A percentile compares a stretch with the other conserved stretches of the same genome.
phyloP scores from a whole-genome alignment of 164 flowering plant species.

The Tetrastigma voinierianum region DNA sequence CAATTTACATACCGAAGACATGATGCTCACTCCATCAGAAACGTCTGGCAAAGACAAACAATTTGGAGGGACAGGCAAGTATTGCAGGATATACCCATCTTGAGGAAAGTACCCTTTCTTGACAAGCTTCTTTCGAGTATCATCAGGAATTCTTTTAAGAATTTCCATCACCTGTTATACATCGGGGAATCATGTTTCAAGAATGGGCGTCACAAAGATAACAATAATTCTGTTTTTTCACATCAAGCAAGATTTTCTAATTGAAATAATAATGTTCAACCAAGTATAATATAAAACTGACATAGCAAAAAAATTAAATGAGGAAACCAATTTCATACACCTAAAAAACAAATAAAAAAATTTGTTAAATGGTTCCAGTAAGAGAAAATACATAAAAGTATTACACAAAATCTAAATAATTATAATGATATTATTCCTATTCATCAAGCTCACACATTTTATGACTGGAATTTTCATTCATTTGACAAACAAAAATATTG shows the following conservation, averaged over 20 bases:
- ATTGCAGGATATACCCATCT: conserved; percentile 67
- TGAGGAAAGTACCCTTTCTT: conserved; percentile 74
- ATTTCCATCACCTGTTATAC: conserved; percentile 66
- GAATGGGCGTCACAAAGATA: background rate
- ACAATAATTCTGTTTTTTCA: background rate
- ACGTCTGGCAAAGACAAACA: conserved; percentile 90
- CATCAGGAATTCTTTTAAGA: conserved; percentile 58
- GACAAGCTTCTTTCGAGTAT: conserved; percentile 60
- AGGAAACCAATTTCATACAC: background rate
- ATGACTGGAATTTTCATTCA: no score
- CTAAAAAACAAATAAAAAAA: background rate
- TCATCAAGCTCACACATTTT: no score
- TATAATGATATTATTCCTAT: no score
- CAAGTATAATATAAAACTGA: background rate
- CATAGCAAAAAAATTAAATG: background rate
- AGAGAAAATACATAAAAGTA: background rate
- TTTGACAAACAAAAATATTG: no score
- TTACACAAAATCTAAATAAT: background rate
- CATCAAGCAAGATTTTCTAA: background rate
- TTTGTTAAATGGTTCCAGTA: background rate
- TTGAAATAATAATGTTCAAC: background rate
- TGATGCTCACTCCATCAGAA: conserved; percentile 73
- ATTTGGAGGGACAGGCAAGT: conserved; percentile 93
- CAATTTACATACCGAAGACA: conserved; percentile 68
- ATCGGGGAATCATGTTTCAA: background rate